These are phyloP conservation scores for Sequoia sempervirens DNA, from an alignment of 75 land plant species.

Conservation along the genomic window DNA sequence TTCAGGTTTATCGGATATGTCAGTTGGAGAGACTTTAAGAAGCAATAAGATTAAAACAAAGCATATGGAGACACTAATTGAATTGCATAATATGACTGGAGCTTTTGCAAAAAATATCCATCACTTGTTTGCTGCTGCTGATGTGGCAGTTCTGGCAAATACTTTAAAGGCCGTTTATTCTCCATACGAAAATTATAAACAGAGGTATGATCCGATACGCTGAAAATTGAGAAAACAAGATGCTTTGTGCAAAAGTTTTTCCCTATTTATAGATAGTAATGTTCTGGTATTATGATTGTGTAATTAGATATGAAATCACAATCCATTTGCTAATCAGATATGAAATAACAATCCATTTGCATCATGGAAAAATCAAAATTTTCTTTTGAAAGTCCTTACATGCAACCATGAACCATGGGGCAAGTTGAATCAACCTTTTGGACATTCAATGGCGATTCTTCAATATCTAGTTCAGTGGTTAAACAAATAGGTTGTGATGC, in stretches of 20 bases:
- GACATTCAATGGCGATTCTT: neutral
- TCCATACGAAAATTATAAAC: constrained; percentile 87
- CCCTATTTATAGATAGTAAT: neutral
- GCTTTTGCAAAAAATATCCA: constrained; percentile 90
- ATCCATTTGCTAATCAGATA: neutral
- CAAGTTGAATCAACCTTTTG: neutral
- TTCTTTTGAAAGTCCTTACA: neutral
- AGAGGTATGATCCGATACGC: constrained; percentile 47
- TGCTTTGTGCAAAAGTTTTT: neutral
- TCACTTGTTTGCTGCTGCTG: constrained; percentile 74
- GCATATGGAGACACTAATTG: constrained; percentile 73
- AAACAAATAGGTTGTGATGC: neutral
- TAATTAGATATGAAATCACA: neutral
- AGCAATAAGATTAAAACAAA: constrained; percentile 55
- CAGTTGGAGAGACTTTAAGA: constrained; percentile 56
- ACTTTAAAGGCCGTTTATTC: constrained; percentile 77
- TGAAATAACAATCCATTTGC: neutral
- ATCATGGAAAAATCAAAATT: neutral
- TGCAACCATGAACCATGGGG: neutral
- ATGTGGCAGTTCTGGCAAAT: constrained; percentile 43
- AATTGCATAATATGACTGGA: constrained; percentile 82
- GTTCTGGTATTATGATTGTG: neutral
- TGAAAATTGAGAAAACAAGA: neutral
- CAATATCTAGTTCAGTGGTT: neutral
- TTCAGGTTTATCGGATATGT: constrained; percentile 56